Base-by-base conservation (phyloP, 2,329 filamentous ascomycete genomes). In the Westerdykella ornata region DNA sequence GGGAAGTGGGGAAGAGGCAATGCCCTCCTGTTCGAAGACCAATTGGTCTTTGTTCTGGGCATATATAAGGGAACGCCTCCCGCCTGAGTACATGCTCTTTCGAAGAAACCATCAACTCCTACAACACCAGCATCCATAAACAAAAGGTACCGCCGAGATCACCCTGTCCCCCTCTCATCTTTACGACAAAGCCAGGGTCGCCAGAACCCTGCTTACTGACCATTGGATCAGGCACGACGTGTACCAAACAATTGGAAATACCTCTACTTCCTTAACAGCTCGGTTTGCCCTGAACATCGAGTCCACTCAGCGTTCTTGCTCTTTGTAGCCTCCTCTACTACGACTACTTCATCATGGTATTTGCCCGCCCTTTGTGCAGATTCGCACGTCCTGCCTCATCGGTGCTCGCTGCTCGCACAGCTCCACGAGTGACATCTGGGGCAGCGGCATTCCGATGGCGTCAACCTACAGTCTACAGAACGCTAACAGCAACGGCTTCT, bases 401-500 rank as follows among this genome's bases (percentile, higher is more conserved):
- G 54, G 65, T 74, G 51, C 63, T 78, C 53, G 71, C 70, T 51
- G 62, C 68, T 49, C 61, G 68, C 49, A 63, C 65, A 42, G 64
- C 62, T 37, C 63, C 66, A 32, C 60, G 67, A 46, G 57, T 68
- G 50, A 56, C 66, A 37, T 54, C 60, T 45, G 59, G 64, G 61
- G 60, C 68, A 54, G 65, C 69, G 48, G 68, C 72, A 48, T 52
- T 68, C 54, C 68, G n/a, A 14, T 17, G 30, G 30, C 30, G 68
- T 43, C 60, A 64, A 58, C 67, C 72, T 47, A 69, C 69, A 65
- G 72, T 73, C 56, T 68, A 74, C 65, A 75, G 77, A 70, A 76
- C 72, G 72, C 78, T 82, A 71, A 81, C 78, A 48, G 76, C 77
- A 49, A 76, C 77, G 63, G 74, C 81, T 53, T 74, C 74, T 57